A percentile compares a stretch with the other conserved stretches of the same genome.
Evolutionary conservation across 2,329 filamentous ascomycete genomes (phyloP).

Genomic region (Sarocladium oryzae): DNA sequence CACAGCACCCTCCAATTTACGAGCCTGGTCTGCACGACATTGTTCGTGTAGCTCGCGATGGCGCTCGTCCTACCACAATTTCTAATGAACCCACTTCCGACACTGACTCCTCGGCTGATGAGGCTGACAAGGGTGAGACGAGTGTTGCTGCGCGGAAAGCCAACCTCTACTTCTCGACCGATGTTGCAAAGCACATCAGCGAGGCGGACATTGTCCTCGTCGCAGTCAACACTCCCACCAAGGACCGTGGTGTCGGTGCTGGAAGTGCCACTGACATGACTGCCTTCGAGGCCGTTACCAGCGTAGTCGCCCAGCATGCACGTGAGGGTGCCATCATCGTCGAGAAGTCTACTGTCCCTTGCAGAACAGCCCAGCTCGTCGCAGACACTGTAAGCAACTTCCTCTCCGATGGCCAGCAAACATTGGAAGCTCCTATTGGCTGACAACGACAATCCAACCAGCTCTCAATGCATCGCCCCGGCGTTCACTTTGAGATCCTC

Average conservation of each 20-base stretch:
- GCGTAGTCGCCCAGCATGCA: slow-evolving; percentile 60
- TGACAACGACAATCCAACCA: too few species aligned
- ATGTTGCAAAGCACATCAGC: slow-evolving; percentile 53
- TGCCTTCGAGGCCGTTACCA: slow-evolving; percentile 62
- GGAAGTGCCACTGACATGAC: slow-evolving; percentile 68
- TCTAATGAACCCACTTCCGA: slow-evolving; percentile 28
- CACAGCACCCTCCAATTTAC: slow-evolving; percentile 65
- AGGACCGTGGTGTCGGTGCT: slow-evolving; percentile 61
- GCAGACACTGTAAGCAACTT: slow-evolving; percentile 52
- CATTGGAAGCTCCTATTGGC: slow-evolving; percentile 14
- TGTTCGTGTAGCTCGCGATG: slow-evolving; percentile 58
- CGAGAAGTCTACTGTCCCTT: slow-evolving; percentile 77
- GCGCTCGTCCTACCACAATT: slow-evolving; percentile 38
- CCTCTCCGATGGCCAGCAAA: background rate
- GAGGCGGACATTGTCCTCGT: slow-evolving; percentile 70
- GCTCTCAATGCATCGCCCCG: slow-evolving; percentile 54
- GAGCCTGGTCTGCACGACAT: slow-evolving; percentile 66
- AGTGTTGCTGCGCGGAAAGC: slow-evolving; percentile 40
- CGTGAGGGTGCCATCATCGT: slow-evolving; percentile 66
- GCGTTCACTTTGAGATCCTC: slow-evolving; percentile 64
- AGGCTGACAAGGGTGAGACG: slow-evolving; percentile 25
- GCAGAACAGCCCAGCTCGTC: slow-evolving; percentile 64
- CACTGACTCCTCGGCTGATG: slow-evolving; percentile 24
- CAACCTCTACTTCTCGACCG: slow-evolving; percentile 69
- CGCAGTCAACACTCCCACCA: slow-evolving; percentile 75